Evolutionary conservation across 768 basidiomycete species (phyloP).

Genomic region (Hemileccinum impolitum): DNA sequence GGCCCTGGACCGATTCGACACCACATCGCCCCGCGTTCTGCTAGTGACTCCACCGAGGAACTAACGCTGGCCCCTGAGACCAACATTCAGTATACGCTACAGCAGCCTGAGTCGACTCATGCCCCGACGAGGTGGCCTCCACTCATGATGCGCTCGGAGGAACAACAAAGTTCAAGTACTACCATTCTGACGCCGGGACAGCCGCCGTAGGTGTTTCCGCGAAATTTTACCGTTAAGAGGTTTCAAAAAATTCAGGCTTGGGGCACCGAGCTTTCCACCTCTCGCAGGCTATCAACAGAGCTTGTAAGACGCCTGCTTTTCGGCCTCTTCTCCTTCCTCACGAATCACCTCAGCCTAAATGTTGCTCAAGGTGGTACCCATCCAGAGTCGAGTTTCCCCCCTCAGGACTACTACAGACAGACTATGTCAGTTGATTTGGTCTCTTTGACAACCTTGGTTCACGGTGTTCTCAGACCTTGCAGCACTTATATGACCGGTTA

Average conservation of each 20-base stretch:
- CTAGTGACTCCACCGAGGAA: conserved; percentile 8
- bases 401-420: conserved; percentile 8
- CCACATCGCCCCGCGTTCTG: neutral
- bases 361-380: neutral
- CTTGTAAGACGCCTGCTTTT: conserved; percentile 12
- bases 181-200: neutral
- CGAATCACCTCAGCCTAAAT: conserved; percentile 7
- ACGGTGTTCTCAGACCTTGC: conserved; percentile 3
- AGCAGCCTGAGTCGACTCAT: conserved; percentile 2
- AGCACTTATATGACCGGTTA: conserved; percentile 6
- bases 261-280: neutral
- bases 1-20: conserved; percentile 7
- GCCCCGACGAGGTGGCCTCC: conserved; percentile 3
- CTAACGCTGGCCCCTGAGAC: conserved; percentile 1
- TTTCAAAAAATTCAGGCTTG: conserved; percentile 7
- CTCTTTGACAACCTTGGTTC: neutral
- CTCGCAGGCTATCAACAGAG: conserved; percentile 3
- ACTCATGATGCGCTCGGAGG: neutral
- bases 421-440: conserved; percentile 11
- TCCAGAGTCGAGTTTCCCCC: conserved; percentile 1
- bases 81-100: conserved; percentile 3
- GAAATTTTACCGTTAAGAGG: neutral
- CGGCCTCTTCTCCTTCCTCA: neutral
- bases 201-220: conserved; percentile 11
- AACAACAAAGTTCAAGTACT: conserved; percentile 5